Base-by-base conservation (phyloP, 768 basidiomycete genomes). In the Exidia glandulosa region DNA sequence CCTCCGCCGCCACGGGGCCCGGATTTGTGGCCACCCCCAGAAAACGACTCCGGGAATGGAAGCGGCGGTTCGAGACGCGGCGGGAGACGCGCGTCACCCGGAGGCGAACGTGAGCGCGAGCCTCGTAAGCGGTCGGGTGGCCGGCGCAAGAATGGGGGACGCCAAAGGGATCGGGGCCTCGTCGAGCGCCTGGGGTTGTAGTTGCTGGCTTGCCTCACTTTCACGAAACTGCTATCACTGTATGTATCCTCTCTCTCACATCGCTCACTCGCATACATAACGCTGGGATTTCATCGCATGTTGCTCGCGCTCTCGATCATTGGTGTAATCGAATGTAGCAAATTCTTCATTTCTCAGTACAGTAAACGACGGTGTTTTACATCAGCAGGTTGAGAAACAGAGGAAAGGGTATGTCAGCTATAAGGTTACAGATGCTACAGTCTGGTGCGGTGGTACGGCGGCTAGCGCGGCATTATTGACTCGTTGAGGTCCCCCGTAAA, bases 101-200 rank as follows among this genome's bases (percentile, higher is more conserved):
- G 45, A 19, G 29, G 23, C 23, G 41, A 58, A 14, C 34, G 19
- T 25, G 45, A 59, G 32, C 29, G 41, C 52, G 54, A 60, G 30
- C 33, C 31, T 12, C 56, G 31, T 32, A 41, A 55, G 55, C 36
- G 54, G 12, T 60, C 59, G 14, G 69, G 75, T 37, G 71, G 71
- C 10, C 59, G 59, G 23, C 65, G 66, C 2, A 62, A 56, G 59
- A 70, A 68, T 27, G 70, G 62, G 60, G 66, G 69, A 2, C 66
- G 73, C 56, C 69, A 77, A 67, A 70, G 76, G 69, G 66, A 66
- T 63, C 88, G 88, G 81, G 88, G 89, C 77, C 83, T 91, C 77
- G 86, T 85, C 71, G 87, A 90, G 73, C 76, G 89, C 68, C 81
- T 91, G 85, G 89, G 89, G 71, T 78, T 89, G 47, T 88, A 33